Base-by-base conservation (phyloP, 2,329 filamentous ascomycete genomes). In the Venturia asperata region DNA sequence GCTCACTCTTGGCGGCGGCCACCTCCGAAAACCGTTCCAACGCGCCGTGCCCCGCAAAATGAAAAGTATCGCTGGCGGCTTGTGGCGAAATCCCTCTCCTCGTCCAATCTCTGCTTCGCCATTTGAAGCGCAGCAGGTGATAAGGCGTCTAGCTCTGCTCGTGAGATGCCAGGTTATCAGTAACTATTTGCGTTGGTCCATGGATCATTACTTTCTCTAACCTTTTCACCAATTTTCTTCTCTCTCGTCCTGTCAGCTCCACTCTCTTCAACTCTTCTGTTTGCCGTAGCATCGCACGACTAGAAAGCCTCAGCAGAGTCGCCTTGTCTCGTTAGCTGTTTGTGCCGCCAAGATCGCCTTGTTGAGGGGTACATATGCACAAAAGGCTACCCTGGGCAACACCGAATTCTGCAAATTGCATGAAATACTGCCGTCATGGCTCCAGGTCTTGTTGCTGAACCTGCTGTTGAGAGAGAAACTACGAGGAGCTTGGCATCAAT, bases 401-500 rank as follows among this genome's bases (percentile, higher is more conserved):
- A 37, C 37, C 60, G 37, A 61, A 41, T 24, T 24, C 24, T 42
- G 30, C 34, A 5, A 24, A 24, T 43, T 34, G n/a, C 11, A 43
- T 45, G 37, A 19, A n/a, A 45, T 3, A 11, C 15, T 21, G 42
- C 45, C 64, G 64, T 34, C 63, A 87, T 87, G 85, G 83, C 84
- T 64, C 84, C 85, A 45, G 83, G 83, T 61, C 76, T 84, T 62
- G 73, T 84, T 62, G 74, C 84, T 62, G 78, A 78, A 19, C 77
- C 80, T 21, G 80, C 81, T 17, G 81, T 80, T 47, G 74, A 78
- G 3, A 70, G 73, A 27, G 74, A 79, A 43, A 78, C 79, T 66
- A 74, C 76, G 62, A 73, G 74, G 47, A 78, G 80, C 52, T 78
- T 90, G 45, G 77, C 81, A 55, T 78, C 85, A 21, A 77, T 97